phyloP scores from a whole-genome alignment of 208 protist genomes.

The Porcisia deanei region DNA sequence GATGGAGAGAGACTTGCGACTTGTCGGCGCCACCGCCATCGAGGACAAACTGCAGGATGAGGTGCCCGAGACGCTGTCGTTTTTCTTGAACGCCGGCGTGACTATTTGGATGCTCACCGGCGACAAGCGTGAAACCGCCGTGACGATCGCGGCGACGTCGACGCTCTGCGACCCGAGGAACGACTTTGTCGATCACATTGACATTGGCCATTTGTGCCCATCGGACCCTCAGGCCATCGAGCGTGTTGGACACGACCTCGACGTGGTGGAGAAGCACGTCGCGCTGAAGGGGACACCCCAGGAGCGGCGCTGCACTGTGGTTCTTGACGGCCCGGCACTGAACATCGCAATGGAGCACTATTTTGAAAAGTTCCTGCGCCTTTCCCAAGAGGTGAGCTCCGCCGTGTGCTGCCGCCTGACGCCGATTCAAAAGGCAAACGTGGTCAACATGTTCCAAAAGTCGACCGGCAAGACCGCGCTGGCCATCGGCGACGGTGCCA shows the following conservation, averaged over 20 bases:
- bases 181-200: conserved; percentile 87
- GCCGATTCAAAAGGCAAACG: conserved; percentile 88
- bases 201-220: conserved; percentile 62
- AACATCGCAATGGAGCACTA: conserved; percentile 72
- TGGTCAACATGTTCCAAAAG: conserved; percentile 92
- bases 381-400: conserved; percentile 81
- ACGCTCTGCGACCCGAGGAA: conserved; percentile 77
- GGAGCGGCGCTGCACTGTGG: conserved; percentile 68
- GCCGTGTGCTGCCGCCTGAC: conserved; percentile 92
- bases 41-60: conserved; percentile 97
- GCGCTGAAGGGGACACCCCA: conserved; percentile 41
- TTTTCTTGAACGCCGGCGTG: conserved; percentile 93
- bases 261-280: conserved; percentile 62
- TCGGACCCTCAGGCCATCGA: conserved; percentile 42
- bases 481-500: conserved; percentile 98
- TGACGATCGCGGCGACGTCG: conserved; percentile 86
- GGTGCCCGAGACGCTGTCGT: conserved; percentile 93
- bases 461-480: conserved; percentile 87
- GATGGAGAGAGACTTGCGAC: conserved; percentile 88
- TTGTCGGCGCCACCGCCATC: conserved; percentile 95
- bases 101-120: conserved; percentile 98
- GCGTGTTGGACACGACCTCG: conserved; percentile 66
- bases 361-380: conserved; percentile 66
- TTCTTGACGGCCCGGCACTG: conserved; percentile 82
- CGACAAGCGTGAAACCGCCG: conserved; percentile 97